These are phyloP conservation scores for Alternaria triticina DNA, from an alignment of 2,329 filamentous ascomycete genomes.

Conservation along the genomic window DNA sequence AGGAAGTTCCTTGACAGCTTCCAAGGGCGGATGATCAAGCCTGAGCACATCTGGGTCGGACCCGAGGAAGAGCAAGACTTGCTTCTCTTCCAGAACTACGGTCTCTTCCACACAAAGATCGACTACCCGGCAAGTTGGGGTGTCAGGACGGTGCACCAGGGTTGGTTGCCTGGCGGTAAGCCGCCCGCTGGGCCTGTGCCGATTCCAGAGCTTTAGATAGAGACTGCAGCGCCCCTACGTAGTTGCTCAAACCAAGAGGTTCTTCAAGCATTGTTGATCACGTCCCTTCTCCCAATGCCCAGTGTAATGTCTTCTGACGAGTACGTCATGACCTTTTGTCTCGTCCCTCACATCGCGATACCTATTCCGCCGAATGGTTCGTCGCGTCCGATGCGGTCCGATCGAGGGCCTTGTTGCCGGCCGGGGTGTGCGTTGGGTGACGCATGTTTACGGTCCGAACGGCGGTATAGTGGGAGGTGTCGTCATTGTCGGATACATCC, in stretches of 20 bases:
- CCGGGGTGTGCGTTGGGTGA: neutral
- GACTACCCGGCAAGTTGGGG: conserved; percentile 3
- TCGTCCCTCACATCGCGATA: neutral
- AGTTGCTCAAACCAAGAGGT: neutral
- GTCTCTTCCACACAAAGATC: conserved; percentile 6
- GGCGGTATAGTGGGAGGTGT: neutral
- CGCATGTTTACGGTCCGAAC: neutral
- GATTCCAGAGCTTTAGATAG: neutral
- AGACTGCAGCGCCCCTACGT: neutral
- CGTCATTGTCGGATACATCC: neutral
- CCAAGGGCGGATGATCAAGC: conserved; percentile 5
- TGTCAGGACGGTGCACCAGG: neutral
- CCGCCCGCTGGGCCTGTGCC: neutral
- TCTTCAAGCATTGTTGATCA: neutral
- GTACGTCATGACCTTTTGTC: neutral
- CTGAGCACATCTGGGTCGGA: conserved; percentile 4
- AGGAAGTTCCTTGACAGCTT: conserved; percentile 3
- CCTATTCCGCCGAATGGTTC: neutral
- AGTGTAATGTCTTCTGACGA: neutral
- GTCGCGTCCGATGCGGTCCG: neutral
- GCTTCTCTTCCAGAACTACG: conserved; percentile 2
- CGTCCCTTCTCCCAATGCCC: neutral
- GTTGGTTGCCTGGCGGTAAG: neutral
- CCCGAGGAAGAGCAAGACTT: conserved; percentile 1
- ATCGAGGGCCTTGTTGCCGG: neutral